These are phyloP conservation scores for Thalia dealbata DNA, from an alignment of 176 grass and related monocot genomes.

Conservation along the genomic window DNA sequence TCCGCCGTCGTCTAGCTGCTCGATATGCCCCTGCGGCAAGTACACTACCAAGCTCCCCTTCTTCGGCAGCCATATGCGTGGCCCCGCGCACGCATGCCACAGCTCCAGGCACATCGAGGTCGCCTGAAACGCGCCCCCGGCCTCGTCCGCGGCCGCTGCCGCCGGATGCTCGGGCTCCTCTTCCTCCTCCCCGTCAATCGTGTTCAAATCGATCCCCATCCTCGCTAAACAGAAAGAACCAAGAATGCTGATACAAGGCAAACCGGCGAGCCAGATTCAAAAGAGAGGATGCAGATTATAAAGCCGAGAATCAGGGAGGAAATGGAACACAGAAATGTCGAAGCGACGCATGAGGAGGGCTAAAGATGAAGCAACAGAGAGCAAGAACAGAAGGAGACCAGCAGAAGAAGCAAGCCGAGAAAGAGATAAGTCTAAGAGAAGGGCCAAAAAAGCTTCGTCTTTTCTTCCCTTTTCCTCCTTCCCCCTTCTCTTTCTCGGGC, in stretches of 20 bases:
- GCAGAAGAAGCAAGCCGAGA: not conserved
- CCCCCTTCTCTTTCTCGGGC: not conserved
- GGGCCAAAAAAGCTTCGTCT: not conserved
- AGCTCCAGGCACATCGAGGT: constrained; percentile 8
- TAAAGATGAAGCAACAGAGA: constrained; percentile 21
- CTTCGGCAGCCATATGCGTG: constrained; percentile 13
- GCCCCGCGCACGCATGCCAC: constrained; percentile 19
- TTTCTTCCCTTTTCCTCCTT: not conserved
- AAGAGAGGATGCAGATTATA: constrained; percentile 22
- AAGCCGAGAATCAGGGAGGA: constrained; percentile 37
- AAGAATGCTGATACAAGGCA: not conserved
- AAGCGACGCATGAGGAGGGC: constrained; percentile 12
- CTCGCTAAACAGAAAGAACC: constrained; percentile 14
- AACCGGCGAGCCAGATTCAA: not conserved
- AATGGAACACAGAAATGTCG: not conserved
- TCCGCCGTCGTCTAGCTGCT: constrained; percentile 6
- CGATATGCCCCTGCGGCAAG: constrained; percentile 16
- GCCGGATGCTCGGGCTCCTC: constrained; percentile 20
- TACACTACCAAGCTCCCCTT: constrained; percentile 18
- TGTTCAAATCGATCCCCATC: constrained; percentile 57
- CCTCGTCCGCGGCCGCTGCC: not conserved
- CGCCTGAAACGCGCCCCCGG: not conserved
- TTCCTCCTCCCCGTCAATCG: constrained; percentile 53
- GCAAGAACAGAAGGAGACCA: not conserved
- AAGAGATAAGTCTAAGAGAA: not conserved